Conservation (phyloP, 306 rosid genomes). For the Gastrolobium villosum region DNA sequence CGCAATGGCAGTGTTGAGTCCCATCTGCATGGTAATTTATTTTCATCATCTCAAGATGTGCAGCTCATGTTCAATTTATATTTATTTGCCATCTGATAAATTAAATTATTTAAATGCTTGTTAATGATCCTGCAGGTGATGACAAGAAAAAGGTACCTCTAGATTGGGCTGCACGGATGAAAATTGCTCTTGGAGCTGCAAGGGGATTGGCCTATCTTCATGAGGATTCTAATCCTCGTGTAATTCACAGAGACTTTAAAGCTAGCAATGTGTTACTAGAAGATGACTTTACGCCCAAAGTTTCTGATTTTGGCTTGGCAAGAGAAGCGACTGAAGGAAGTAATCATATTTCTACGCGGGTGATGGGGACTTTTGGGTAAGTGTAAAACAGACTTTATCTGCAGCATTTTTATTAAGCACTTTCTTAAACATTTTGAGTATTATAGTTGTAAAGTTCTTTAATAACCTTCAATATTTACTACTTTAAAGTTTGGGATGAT, state of each 20-base stretch:
- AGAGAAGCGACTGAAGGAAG: conserved; percentile 99
- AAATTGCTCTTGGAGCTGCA: conserved; percentile 97
- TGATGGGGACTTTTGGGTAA: conserved; percentile 99
- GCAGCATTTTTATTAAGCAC: conserved; percentile 38
- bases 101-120: conserved; percentile 36
- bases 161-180: conserved; percentile 96
- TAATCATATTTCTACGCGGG: conserved; percentile 89
- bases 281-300: conserved; percentile 95
- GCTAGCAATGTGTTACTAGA: conserved; percentile 94
- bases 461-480: conserved; percentile 15
- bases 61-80: conserved; percentile 1
- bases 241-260: conserved; percentile 93
- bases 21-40: conserved; percentile 86
- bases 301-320: conserved; percentile 96
- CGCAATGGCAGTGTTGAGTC: conserved; percentile 98
- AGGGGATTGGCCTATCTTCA: conserved; percentile 98
- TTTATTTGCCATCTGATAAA: conserved; percentile 31
- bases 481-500: conserved; percentile 18
- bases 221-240: conserved; percentile 97
- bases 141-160: conserved; percentile 82
- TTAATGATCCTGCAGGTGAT: conserved; percentile 67
- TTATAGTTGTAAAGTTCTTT: conserved; percentile 37
- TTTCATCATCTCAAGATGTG: conserved; percentile 35
- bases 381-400: conserved; percentile 32
- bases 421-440: conserved; percentile 10